Conservation (phyloP, 169 alveolate species). For the Babesia bigemina region DNA sequence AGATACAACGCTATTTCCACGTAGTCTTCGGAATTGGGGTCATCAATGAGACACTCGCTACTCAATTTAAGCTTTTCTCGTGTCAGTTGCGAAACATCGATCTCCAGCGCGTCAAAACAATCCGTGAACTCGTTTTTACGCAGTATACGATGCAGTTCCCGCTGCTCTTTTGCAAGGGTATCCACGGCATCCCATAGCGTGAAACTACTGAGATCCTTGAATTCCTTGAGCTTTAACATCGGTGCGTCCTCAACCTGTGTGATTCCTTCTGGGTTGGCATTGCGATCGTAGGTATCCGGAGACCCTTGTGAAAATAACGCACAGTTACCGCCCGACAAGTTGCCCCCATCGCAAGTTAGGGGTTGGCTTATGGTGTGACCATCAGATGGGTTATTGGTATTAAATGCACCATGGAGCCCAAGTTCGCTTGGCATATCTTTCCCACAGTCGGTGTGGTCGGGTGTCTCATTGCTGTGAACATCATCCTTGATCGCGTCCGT, state of each 20-base stretch:
- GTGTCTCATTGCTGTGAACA: background rate
- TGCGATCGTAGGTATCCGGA: background rate
- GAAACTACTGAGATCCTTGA: slow-evolving; percentile 40
- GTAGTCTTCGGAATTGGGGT: slow-evolving; percentile 24
- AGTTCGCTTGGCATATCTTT: background rate
- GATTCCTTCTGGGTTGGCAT: too few relatives aligned
- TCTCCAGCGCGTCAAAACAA: slow-evolving; percentile 61
- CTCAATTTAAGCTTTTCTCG: slow-evolving; percentile 24
- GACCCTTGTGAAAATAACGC: background rate
- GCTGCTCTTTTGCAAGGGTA: slow-evolving; percentile 31
- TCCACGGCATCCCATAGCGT: slow-evolving; percentile 70
- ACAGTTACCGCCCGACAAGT: background rate
- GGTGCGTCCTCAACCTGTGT: background rate
- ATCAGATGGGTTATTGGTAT: background rate
- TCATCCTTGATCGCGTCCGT: background rate
- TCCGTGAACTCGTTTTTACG: background rate
- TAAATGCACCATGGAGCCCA: background rate
- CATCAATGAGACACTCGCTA: slow-evolving; percentile 29
- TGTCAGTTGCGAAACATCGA: slow-evolving; percentile 18
- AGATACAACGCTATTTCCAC: slow-evolving; percentile 69
- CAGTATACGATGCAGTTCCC: slow-evolving; percentile 21
- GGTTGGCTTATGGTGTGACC: too few relatives aligned
- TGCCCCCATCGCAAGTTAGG: background rate
- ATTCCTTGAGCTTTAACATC: slow-evolving; percentile 11
- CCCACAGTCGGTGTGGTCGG: background rate